Evolutionary conservation across 2,329 filamentous ascomycete species (phyloP), one percentile per base, ranked within the genome.

Genomic region (Pseudocercospora crystallina): DNA sequence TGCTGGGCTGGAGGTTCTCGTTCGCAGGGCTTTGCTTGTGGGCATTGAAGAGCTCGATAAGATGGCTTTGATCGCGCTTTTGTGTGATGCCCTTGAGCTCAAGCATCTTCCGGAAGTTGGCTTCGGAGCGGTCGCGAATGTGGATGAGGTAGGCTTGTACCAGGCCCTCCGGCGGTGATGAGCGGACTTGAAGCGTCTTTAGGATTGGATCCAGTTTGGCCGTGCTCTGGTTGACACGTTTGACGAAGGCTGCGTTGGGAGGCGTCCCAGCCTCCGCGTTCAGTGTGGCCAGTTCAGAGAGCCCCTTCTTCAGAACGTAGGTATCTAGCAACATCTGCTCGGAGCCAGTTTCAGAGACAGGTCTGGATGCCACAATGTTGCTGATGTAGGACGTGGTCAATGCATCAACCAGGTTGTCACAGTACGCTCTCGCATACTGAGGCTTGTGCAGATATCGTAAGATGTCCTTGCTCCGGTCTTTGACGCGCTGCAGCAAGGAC

Each of bases 301-400:
- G 84, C 1, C 83, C 83, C 64, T 92, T 90, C 51, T 89, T 91
- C 15, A 96, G 76, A 8, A 89, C 88, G 65, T 97, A 97, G 58
- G 92, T 91, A 71, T 99, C 94, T 4, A 99, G 82, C 14, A 97
- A 79, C 90, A 99, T 96, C 83, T 96, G 94, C 70, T 99, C 92
- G 9, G 94, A 94, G 10, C 91, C 94, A 47, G 90, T 89, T 72
- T 97, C 94, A 5, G 90, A 92, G 42, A 99, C 87, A 0, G 94
- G 94, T 60, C 85, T 85, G 71, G 90, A 96, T 65, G 89, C 87
- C 36, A 95, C 89, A 51, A 97, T 86, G 65, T 87, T 95, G 56
- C 79, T 76, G 59, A 96, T 82, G 67, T 94, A 97, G 1, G 84
- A 80, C 49, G 80, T 87, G 12, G 88, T 87, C 57, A 97, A 75